Evolutionary conservation across 257 asterid genomes (phyloP).

Genomic region (Solanum tarijense): DNA sequence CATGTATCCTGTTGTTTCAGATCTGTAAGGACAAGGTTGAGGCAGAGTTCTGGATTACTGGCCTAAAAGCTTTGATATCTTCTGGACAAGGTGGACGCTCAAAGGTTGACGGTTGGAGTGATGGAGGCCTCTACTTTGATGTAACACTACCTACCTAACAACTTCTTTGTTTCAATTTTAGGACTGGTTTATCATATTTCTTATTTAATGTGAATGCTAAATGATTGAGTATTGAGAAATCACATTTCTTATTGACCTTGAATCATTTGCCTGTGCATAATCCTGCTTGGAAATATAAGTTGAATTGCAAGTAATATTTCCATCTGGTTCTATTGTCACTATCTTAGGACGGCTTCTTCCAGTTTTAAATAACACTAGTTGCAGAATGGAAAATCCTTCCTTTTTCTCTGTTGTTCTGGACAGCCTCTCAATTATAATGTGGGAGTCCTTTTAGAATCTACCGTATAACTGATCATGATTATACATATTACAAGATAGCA

Average conservation of each 20-base stretch:
- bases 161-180: not conserved
- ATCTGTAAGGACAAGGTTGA: constrained; percentile 92
- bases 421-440: not conserved
- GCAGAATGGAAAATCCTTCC: not conserved
- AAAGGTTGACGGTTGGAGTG: constrained; percentile 92
- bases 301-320: not conserved
- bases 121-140: constrained; percentile 75
- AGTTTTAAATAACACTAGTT: not conserved
- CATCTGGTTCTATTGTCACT: not conserved
- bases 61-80: constrained; percentile 70
- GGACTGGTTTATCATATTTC: not conserved
- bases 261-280: not conserved
- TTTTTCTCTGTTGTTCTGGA: not conserved
- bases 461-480: not conserved
- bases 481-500: not conserved
- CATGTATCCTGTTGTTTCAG: constrained; percentile 19
- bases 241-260: not conserved
- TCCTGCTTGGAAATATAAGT: not conserved
- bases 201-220: not conserved
- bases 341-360: not conserved
- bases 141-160: constrained; percentile 29
- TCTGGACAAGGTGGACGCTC: constrained; percentile 78
- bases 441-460: not conserved
- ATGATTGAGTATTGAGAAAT: not conserved
- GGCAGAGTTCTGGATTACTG: constrained; percentile 91